Evolutionary conservation across 2,329 filamentous ascomycete genomes (phyloP), one percentile per base, ranked within the genome.

Genomic region (Tolypocladium endophyticum): DNA sequence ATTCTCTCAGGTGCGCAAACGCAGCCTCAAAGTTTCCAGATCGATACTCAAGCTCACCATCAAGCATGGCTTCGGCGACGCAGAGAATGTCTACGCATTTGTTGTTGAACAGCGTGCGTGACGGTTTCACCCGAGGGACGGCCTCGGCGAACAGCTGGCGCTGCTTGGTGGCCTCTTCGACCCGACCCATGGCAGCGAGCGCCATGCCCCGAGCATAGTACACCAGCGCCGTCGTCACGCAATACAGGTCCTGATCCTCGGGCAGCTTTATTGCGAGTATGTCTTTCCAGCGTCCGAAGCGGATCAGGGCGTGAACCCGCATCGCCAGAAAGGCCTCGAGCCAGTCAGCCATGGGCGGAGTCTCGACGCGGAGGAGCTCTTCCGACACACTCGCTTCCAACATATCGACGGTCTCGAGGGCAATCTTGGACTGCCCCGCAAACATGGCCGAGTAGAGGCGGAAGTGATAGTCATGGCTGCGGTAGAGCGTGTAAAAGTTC

Each of bases 381-480:
- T 87, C 83, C 0, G 88, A 81, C 4, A 92, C 73, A 0, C 83
- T 83, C 0, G 72, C 72, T 66, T 91, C 87, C 55, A 92, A 79
- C 53, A 77, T 74, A 0, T 68, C 64, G 0, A 82, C 81, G 0
- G 87, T 86, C 0, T 87, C 80, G 2, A 92, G 69, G 0, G 87
- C 86, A 14, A 86, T 75, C 30, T 74, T 69, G 1, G 78, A 87
- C 68, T 87, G 82, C 0, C 86, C 89, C 0, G 87, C 82, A 64
- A 92, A 88, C 88, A 92, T 90, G 60, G 88, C 88, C 0, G 86
- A 86, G 68, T 92, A 92, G 56, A 92, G 81, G 2, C 84, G 80
- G 63, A 89, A 91, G 68, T 92, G 89, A 65, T 86, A 87, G 67
- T 92, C 79, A 68, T 93, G 89, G 56, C 82, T 81, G 18, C 89